phyloP scores from a whole-genome alignment of 140 eudicot genomes.

The Flaveria floridana region DNA sequence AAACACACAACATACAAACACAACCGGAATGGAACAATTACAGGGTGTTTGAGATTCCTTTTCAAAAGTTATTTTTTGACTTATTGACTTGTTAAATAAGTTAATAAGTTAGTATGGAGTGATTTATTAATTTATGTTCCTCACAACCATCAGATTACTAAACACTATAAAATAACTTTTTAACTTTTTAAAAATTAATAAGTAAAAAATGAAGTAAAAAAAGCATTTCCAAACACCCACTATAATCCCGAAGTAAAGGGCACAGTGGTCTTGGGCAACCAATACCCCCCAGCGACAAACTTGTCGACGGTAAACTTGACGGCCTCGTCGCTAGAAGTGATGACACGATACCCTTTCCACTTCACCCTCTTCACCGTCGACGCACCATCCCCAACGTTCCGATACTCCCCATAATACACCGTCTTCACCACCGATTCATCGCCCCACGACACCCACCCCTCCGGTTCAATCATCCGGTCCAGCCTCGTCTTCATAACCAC shows the following conservation, averaged over 20 bases:
- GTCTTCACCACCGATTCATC: constrained; percentile 56
- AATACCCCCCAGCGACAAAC: constrained; percentile 56
- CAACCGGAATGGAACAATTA: too few relatives aligned
- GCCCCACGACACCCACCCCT: constrained; percentile 81
- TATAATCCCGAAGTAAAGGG: constrained; percentile 64
- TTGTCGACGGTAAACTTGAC: constrained; percentile 54
- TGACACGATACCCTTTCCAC: constrained; percentile 72
- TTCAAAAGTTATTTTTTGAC: too few relatives aligned
- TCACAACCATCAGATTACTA: too few relatives aligned
- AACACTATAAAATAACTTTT: too few relatives aligned
- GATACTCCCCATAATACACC: constrained; percentile 71
- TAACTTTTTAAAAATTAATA: too few relatives aligned
- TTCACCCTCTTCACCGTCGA: constrained; percentile 56
- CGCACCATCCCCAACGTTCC: constrained; percentile 69
- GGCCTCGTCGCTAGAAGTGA: constrained; percentile 52
- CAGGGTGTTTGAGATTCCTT: too few relatives aligned
- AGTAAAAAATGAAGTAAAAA: too few relatives aligned
- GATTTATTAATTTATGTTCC: too few relatives aligned
- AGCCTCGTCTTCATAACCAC: constrained; percentile 56
- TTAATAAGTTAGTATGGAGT: too few relatives aligned
- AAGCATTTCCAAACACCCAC: too few relatives aligned
- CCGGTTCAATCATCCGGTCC: constrained; percentile 56
- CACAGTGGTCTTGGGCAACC: constrained; percentile 70
- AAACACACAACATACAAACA: too few relatives aligned
- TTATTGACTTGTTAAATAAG: too few relatives aligned